Conservation (phyloP, 768 basidiomycete genomes). For the Imleria badia region DNA sequence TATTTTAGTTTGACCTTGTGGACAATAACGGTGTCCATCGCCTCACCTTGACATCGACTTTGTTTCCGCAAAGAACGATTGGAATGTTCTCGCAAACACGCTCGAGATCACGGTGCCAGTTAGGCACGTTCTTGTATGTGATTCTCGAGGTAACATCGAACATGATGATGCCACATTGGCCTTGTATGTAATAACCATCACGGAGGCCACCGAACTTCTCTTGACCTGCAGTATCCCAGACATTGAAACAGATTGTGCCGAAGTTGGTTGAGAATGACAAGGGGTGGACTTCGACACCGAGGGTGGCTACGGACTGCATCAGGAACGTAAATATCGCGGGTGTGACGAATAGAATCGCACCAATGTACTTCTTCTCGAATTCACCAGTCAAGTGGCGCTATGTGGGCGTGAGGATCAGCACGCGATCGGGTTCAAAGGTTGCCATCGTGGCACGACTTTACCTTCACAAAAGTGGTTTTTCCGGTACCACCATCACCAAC, state of each 20-base stretch:
- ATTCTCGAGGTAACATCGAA: constrained; percentile 99
- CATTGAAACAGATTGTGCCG: constrained; percentile 98
- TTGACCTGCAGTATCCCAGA: constrained; percentile 99
- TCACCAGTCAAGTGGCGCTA: constrained; percentile 98
- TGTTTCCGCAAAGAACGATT: constrained; percentile 99
- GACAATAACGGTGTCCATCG: neutral
- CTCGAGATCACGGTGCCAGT: constrained; percentile 99
- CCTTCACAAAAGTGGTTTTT: constrained; percentile 99
- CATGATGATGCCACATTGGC: constrained; percentile 99
- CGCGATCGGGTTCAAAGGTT: constrained; percentile 43
- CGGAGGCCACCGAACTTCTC: constrained; percentile 99
- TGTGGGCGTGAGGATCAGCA: constrained; percentile 48
- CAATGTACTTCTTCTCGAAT: constrained; percentile 99
- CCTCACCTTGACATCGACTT: constrained; percentile 97
- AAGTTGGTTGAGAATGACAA: constrained; percentile 96
- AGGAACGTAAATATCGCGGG: constrained; percentile 14
- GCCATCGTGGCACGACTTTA: constrained; percentile 35
- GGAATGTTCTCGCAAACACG: constrained; percentile 99
- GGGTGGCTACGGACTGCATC: constrained; percentile 67
- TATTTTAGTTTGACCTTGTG: constrained; percentile 2
- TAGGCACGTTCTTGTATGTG: constrained; percentile 99
- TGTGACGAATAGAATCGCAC: constrained; percentile 44
- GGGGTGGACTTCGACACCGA: constrained; percentile 99
- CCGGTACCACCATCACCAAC: constrained; percentile 97
- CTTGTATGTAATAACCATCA: constrained; percentile 95